Percentiles rank a stretch among this genome's conserved stretches.
These are phyloP conservation scores for Kalmanozyma brasiliensis DNA, from an alignment of 1,284 basidiomycete genomes.

Conservation along the genomic window DNA sequence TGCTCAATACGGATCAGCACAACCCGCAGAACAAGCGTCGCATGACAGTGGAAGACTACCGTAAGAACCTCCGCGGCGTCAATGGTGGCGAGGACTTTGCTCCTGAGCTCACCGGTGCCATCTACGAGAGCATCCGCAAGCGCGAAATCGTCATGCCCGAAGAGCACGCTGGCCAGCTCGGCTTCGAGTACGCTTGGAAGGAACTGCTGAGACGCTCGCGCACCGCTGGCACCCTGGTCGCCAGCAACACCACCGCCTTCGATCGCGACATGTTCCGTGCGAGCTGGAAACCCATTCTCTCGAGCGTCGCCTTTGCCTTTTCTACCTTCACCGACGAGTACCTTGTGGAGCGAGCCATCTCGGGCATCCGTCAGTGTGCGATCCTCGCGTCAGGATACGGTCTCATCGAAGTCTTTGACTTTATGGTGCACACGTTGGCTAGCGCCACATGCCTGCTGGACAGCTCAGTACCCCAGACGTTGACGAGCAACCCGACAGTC, in stretches of 20 bases:
- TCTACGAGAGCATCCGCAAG: constrained; percentile 94
- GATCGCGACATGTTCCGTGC: constrained; percentile 92
- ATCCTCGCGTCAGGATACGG: constrained; percentile 88
- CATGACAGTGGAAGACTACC: constrained; percentile 96
- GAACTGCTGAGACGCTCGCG: constrained; percentile 85
- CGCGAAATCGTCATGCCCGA: constrained; percentile 97
- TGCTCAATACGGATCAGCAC: constrained; percentile 98
- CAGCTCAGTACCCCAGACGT: constrained; percentile 49
- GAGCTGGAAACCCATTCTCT: constrained; percentile 90
- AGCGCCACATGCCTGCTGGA: constrained; percentile 58
- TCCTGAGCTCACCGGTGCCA: constrained; percentile 82
- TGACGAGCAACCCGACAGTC: constrained; percentile 85
- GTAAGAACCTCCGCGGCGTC: constrained; percentile 89
- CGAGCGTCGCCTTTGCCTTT: constrained; percentile 74
- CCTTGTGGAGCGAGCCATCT: constrained; percentile 91
- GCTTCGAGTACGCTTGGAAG: constrained; percentile 99
- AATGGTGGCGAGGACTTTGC: constrained; percentile 89
- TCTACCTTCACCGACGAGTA: constrained; percentile 96
- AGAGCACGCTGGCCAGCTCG: constrained; percentile 94
- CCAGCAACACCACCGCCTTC: constrained; percentile 81
- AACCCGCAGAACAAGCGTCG: constrained; percentile 98
- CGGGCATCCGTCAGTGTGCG: constrained; percentile 95
- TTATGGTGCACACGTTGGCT: constrained; percentile 84
- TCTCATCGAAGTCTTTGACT: constrained; percentile 95
- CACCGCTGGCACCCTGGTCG: constrained; percentile 81